Conservation (phyloP, 768 basidiomycete genomes). For the Agaricus subrufescens region DNA sequence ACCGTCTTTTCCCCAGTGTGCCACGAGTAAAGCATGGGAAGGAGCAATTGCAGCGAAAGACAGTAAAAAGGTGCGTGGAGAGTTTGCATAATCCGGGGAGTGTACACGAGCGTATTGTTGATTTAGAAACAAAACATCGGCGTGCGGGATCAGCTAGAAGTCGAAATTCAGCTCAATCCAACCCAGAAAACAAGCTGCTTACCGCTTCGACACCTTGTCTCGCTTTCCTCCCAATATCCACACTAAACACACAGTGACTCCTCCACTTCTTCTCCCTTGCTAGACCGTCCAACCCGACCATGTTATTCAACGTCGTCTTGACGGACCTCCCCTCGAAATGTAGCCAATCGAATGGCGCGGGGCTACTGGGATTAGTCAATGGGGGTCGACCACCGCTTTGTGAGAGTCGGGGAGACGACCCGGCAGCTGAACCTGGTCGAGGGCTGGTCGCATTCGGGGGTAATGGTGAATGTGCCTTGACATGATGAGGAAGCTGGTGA, state of each 20-base stretch:
- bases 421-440: slow-evolving; percentile 1
- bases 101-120: slow-evolving; percentile 65
- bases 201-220: slow-evolving; percentile 80
- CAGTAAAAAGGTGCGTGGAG: slow-evolving; percentile 73
- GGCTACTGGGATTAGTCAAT: slow-evolving; percentile 45
- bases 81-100: slow-evolving; percentile 52
- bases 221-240: slow-evolving; percentile 71
- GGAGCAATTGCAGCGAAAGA: slow-evolving; percentile 65
- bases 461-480: slow-evolving; percentile 27
- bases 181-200: slow-evolving; percentile 22
- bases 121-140: slow-evolving; percentile 78
- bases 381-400: slow-evolving; percentile 23
- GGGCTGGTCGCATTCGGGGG: slow-evolving; percentile 17
- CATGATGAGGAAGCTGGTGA: slow-evolving; percentile 29
- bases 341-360: slow-evolving; percentile 83
- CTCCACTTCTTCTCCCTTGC: slow-evolving; percentile 84
- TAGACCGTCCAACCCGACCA: slow-evolving; percentile 75
- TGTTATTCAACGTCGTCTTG: slow-evolving; percentile 74
- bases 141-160: slow-evolving; percentile 70
- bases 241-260: slow-evolving; percentile 73
- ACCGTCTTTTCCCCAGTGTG: slow-evolving; percentile 76
- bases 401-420: slow-evolving; percentile 27
- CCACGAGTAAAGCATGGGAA: slow-evolving; percentile 75
- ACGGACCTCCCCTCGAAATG: slow-evolving; percentile 81
- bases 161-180: neutral